phyloP scores from a whole-genome alignment of 495 filamentous ascomycete genomes.

The Penicillium arizonense region DNA sequence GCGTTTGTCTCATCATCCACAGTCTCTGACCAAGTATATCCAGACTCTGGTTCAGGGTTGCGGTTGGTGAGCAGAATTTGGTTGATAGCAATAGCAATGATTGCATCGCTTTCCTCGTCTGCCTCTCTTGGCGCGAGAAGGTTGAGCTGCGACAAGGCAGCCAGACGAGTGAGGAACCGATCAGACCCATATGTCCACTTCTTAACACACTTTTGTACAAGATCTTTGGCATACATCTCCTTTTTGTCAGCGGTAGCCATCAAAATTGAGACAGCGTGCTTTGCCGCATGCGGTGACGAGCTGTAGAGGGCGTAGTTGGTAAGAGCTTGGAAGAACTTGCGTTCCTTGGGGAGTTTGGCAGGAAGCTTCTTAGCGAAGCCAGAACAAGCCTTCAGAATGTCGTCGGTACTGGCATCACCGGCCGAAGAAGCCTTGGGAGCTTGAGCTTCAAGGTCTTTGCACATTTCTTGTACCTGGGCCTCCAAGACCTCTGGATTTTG shows the following conservation, averaged over 20 bases:
- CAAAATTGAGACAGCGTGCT: slow-evolving; percentile 88
- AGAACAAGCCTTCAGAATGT: slow-evolving; percentile 89
- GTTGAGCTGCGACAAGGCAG: slow-evolving; percentile 78
- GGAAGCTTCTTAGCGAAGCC: slow-evolving; percentile 84
- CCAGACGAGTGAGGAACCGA: slow-evolving; percentile 81
- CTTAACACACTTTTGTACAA: slow-evolving; percentile 70
- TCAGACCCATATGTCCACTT: slow-evolving; percentile 73
- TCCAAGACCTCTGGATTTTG: slow-evolving; percentile 85
- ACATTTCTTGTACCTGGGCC: slow-evolving; percentile 89
- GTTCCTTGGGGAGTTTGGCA: slow-evolving; percentile 78
- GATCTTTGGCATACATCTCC: slow-evolving; percentile 82
- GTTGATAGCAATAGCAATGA: slow-evolving; percentile 75
- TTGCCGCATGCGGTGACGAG: slow-evolving; percentile 76
- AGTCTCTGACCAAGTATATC: slow-evolving; percentile 66
- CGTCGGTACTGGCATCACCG: slow-evolving; percentile 68
- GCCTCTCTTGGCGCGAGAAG: slow-evolving; percentile 72
- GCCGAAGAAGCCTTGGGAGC: slow-evolving; percentile 65
- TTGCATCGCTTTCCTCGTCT: slow-evolving; percentile 69
- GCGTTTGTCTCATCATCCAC: slow-evolving; percentile 78
- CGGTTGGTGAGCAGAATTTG: slow-evolving; percentile 72
- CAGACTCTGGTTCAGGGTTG: slow-evolving; percentile 43
- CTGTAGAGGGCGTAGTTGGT: slow-evolving; percentile 79
- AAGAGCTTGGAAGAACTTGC: slow-evolving; percentile 79
- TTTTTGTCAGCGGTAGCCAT: slow-evolving; percentile 78
- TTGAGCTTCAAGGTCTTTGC: slow-evolving; percentile 75